Evolutionary conservation across 2,329 filamentous ascomycete species (phyloP).

Genomic region (Paecilomyces sp.): DNA sequence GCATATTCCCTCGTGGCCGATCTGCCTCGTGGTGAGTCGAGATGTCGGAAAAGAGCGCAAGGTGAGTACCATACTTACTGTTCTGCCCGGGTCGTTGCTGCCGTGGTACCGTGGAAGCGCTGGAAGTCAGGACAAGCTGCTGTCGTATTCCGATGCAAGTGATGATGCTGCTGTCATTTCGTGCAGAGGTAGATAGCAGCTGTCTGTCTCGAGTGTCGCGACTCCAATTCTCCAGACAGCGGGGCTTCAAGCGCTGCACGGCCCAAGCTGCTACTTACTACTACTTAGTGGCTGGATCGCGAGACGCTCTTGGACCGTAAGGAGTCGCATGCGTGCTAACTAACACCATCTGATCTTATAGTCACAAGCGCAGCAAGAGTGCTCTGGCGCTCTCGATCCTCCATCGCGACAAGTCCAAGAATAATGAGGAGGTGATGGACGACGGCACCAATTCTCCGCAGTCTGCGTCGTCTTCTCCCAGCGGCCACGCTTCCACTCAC

Average conservation of each 20-base stretch:
- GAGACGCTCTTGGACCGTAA: neutral
- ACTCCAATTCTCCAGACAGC: neutral
- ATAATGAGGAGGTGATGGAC: constrained; percentile 32
- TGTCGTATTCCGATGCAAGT: neutral
- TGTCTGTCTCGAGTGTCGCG: neutral
- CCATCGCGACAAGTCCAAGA: constrained; percentile 44
- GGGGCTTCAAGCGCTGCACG: neutral
- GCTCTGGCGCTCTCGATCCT: constrained; percentile 48
- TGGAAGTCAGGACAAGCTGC: neutral
- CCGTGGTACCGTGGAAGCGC: constrained; percentile 13
- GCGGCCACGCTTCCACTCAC: constrained; percentile 19
- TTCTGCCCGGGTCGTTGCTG: constrained; percentile 1
- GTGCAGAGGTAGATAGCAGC: neutral
- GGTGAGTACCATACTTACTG: constrained; percentile 14
- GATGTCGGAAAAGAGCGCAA: constrained; percentile 24
- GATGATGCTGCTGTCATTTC: neutral
- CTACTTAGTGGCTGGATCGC: neutral
- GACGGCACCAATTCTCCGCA: constrained; percentile 19
- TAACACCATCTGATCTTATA: constrained; percentile 6
- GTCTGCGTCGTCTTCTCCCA: constrained; percentile 17
- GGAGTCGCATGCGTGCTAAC: neutral
- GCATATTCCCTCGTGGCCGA: neutral
- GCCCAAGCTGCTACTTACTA: neutral
- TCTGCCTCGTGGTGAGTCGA: constrained; percentile 7
- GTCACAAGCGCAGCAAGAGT: constrained; percentile 50